Conservation (phyloP, 148 eudicot genomes). For the Pouteria glomerata region DNA sequence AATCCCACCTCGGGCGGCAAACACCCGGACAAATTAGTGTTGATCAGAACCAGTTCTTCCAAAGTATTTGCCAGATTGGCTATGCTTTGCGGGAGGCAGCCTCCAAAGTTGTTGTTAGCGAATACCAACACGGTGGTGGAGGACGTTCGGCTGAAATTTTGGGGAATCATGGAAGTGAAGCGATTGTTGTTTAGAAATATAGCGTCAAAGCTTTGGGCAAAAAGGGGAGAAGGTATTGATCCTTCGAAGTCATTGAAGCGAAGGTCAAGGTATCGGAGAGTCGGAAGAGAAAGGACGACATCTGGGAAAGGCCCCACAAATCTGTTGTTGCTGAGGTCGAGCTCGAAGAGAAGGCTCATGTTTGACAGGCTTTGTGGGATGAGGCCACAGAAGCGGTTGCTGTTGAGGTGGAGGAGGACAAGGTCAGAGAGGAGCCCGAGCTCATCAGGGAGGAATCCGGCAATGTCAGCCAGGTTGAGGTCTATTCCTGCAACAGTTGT, state of each 20-base stretch:
- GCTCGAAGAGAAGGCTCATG: slow-evolving; percentile 46
- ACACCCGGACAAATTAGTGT: slow-evolving; percentile 55
- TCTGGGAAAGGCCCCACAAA: slow-evolving; percentile 63
- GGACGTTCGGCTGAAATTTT: slow-evolving; percentile 34
- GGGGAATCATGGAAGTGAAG: slow-evolving; percentile 42
- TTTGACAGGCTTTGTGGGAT: slow-evolving; percentile 44
- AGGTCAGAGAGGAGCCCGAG: slow-evolving; percentile 60
- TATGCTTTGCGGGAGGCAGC: slow-evolving; percentile 59
- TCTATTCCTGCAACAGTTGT: slow-evolving; percentile 53
- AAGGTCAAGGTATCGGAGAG: slow-evolving; percentile 48
- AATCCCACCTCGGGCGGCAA: slow-evolving; percentile 56
- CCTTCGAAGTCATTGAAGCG: slow-evolving; percentile 81
- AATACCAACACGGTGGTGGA: slow-evolving; percentile 54
- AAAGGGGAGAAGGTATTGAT: slow-evolving; percentile 43
- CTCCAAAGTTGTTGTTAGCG: slow-evolving; percentile 57
- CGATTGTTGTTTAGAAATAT: slow-evolving; percentile 59
- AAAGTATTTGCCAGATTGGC: slow-evolving; percentile 49
- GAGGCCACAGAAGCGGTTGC: slow-evolving; percentile 68
- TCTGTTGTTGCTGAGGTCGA: slow-evolving; percentile 63
- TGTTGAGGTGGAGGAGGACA: slow-evolving; percentile 49
- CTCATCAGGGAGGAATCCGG: slow-evolving; percentile 56
- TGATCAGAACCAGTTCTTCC: slow-evolving; percentile 55
- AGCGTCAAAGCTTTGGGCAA: slow-evolving; percentile 46
- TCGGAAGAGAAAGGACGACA: slow-evolving; percentile 50
- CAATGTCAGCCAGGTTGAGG: slow-evolving; percentile 56